Percentiles rank a stretch among this genome's conserved stretches.
Evolutionary conservation across 1,284 basidiomycete genomes (phyloP).

Genomic region (Tilletia indica): DNA sequence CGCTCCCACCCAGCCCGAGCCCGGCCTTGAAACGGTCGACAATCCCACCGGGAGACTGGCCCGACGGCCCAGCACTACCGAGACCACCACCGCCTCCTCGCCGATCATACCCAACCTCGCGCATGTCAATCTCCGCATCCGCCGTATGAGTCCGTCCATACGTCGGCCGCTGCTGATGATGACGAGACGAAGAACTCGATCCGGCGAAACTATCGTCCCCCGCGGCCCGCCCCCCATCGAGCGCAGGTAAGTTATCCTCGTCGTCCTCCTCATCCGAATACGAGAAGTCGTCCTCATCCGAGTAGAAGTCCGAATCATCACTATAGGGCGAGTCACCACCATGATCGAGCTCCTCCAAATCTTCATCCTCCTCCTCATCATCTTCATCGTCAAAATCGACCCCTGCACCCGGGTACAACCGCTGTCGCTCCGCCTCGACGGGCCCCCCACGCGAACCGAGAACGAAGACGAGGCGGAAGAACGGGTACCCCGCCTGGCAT

Average conservation of each 20-base stretch:
- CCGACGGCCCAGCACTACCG: too few species aligned
- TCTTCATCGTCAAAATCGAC: conserved; percentile 26
- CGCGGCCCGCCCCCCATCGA: background rate
- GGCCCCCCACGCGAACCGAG: background rate
- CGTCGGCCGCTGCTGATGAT: conserved; percentile 1
- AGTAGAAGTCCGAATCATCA: background rate
- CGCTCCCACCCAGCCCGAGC: background rate
- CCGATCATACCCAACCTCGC: background rate
- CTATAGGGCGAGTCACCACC: background rate
- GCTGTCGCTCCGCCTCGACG: background rate
- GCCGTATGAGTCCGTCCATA: background rate
- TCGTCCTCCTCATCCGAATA: background rate
- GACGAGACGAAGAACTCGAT: background rate
- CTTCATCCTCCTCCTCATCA: conserved; percentile 56
- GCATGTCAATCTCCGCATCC: conserved; percentile 14
- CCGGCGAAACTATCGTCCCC: background rate
- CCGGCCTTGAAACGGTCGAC: background rate
- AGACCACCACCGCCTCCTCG: too few species aligned
- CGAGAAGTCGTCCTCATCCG: background rate
- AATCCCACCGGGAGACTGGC: background rate
- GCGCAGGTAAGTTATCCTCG: background rate
- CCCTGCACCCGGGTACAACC: background rate
- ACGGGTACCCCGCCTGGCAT: background rate
- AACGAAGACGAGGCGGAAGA: background rate
- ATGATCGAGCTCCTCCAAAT: conserved; percentile 49